These are phyloP conservation scores for Adansonia madagascariensis DNA, from an alignment of 441 rosid genomes.

Conservation along the genomic window DNA sequence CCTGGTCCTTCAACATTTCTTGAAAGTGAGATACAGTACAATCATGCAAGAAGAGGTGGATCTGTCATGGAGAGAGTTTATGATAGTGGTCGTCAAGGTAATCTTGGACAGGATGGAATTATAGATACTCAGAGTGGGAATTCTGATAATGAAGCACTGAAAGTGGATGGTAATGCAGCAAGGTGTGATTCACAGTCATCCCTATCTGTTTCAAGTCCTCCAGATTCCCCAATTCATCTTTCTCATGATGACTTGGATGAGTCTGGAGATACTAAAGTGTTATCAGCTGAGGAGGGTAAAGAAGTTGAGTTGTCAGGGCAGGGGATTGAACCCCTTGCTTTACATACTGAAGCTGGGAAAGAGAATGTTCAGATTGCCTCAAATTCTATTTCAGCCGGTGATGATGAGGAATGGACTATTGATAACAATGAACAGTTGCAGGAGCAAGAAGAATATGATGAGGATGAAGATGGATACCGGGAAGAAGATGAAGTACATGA, in stretches of 20 bases:
- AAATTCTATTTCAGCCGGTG: conserved; percentile 59
- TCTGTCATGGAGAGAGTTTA: conserved; percentile 49
- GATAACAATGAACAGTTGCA: conserved; percentile 66
- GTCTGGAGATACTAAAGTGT: conserved; percentile 59
- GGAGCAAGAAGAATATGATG: conserved; percentile 95
- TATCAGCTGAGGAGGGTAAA: conserved; percentile 51
- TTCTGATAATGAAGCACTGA: conserved; percentile 45
- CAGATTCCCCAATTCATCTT: conserved; percentile 84
- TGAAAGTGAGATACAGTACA: conserved; percentile 48
- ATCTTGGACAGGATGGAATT: conserved; percentile 42
- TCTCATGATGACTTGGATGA: conserved; percentile 98
- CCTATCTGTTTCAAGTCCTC: conserved; percentile 89
- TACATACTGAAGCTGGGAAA: conserved; percentile 49
- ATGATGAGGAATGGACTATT: conserved; percentile 88
- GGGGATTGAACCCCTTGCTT: conserved; percentile 41
- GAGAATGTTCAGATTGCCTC: conserved; percentile 55
- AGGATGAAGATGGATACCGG: conserved; percentile 82
- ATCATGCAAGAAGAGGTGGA: conserved; percentile 48
- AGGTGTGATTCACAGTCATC: conserved; percentile 95
- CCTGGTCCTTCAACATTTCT: conserved; percentile 62
- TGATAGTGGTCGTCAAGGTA: conserved; percentile 52
- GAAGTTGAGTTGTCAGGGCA: conserved; percentile 42
- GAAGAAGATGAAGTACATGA: conserved; percentile 81
- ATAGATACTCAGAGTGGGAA: conserved; percentile 40
- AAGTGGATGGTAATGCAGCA: conserved; percentile 49